Conservation (phyloP, 2,329 filamentous ascomycete genomes). For the Fusarium subtropicale region DNA sequence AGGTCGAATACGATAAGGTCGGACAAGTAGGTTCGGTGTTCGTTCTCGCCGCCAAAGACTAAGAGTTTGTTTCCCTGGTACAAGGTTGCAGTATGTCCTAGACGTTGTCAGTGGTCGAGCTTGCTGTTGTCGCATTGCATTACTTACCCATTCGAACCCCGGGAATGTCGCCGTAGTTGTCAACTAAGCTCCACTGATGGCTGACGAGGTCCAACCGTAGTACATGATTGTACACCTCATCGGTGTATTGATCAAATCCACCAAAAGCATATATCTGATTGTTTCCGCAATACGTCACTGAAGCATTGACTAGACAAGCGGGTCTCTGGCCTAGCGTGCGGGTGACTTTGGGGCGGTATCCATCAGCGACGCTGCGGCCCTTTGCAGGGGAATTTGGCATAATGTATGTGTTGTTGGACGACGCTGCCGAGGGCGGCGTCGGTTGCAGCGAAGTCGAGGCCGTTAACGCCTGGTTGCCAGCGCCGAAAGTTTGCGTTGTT, state of each 20-base stretch:
- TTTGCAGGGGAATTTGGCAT: constrained; percentile 88
- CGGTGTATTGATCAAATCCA: constrained; percentile 98
- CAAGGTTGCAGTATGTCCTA: constrained; percentile 92
- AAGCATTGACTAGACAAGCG: constrained; percentile 96
- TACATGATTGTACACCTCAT: constrained; percentile 99
- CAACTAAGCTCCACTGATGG: constrained; percentile 93
- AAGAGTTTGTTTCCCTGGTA: constrained; percentile 96
- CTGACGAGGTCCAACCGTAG: constrained; percentile 86
- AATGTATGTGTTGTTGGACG: constrained; percentile 84
- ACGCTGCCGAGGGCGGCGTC: constrained; percentile 46
- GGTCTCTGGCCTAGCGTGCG: constrained; percentile 83
- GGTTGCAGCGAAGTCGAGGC: constrained; percentile 44
- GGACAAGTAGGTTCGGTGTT: constrained; percentile 93
- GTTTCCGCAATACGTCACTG: constrained; percentile 97
- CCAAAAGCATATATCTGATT: constrained; percentile 98
- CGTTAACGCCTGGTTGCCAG: constrained; percentile 47
- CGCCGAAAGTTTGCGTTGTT: constrained; percentile 41
- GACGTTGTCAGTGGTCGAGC: constrained; percentile 17
- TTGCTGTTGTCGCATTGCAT: background rate
- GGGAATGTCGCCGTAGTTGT: constrained; percentile 98
- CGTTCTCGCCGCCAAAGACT: constrained; percentile 97
- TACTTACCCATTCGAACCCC: constrained; percentile 91
- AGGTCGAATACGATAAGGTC: constrained; percentile 97
- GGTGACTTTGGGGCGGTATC: constrained; percentile 86
- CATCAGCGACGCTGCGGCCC: constrained; percentile 72